phyloP scores from a whole-genome alignment of 2,329 filamentous ascomycete genomes.

The Penicillium thymicola region DNA sequence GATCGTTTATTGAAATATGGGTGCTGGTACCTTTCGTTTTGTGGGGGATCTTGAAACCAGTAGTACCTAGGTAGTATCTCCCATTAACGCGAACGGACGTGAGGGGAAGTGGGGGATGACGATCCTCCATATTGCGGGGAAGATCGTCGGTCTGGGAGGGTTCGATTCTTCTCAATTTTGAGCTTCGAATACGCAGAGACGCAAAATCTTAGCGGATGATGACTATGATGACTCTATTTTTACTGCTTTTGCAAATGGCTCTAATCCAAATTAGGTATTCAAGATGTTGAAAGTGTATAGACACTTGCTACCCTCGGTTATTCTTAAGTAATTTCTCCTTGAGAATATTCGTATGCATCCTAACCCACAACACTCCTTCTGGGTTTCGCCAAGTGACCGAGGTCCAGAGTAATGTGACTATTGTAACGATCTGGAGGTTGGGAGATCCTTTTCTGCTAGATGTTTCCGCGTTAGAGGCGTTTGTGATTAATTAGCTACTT shows the following conservation, averaged over 20 bases:
- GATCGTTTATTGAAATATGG: neutral
- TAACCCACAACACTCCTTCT: too few species aligned
- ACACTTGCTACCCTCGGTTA: too few species aligned
- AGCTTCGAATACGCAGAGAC: neutral
- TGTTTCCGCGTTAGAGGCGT: too few species aligned
- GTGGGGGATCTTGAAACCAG: neutral
- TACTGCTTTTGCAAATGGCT: neutral
- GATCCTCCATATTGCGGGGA: slow-evolving; percentile 6
- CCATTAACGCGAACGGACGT: neutral
- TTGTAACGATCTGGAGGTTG: too few species aligned
- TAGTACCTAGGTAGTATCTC: too few species aligned
- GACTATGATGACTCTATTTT: neutral
- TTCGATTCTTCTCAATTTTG: neutral
- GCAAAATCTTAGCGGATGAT: neutral
- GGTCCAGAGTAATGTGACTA: too few species aligned
- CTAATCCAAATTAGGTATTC: neutral
- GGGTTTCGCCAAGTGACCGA: too few species aligned
- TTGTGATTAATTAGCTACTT: too few species aligned
- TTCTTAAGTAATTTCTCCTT: too few species aligned
- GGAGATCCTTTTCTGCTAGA: too few species aligned
- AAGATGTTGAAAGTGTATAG: too few species aligned
- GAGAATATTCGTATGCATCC: too few species aligned
- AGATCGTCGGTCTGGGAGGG: neutral
- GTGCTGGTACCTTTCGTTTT: neutral
- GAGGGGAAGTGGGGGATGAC: neutral